Evolutionary conservation across 768 basidiomycete species (phyloP).

Genomic region (Tephrocybe sp.): DNA sequence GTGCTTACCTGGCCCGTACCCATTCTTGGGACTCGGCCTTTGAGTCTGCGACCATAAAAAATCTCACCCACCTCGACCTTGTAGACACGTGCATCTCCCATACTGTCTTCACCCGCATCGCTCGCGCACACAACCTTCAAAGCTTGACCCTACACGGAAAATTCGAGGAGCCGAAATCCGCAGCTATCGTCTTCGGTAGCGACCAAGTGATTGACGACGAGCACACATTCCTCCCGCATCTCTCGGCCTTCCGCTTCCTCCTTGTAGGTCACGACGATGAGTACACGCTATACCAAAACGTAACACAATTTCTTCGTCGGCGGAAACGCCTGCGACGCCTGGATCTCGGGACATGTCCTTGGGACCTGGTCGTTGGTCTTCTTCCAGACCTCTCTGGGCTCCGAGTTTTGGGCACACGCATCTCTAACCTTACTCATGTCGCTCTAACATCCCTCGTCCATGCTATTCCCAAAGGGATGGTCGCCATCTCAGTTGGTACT

Average conservation of each 20-base stretch:
- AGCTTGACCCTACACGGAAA: constrained; percentile 66
- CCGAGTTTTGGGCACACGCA: constrained; percentile 56
- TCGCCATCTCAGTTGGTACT: constrained; percentile 51
- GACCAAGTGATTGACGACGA: constrained; percentile 57
- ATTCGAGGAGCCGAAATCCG: constrained; percentile 56
- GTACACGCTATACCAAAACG: constrained; percentile 44
- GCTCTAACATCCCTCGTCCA: constrained; percentile 36
- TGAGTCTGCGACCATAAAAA: constrained; percentile 58
- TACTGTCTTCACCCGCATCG: constrained; percentile 59
- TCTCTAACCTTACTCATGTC: constrained; percentile 42
- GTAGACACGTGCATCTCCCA: constrained; percentile 69
- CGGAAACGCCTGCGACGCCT: constrained; percentile 49
- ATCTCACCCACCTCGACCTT: constrained; percentile 67
- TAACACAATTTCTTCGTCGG: constrained; percentile 50
- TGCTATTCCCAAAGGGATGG: constrained; percentile 43
- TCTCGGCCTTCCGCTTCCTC: constrained; percentile 61
- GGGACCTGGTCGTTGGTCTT: constrained; percentile 52
- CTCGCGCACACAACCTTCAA: constrained; percentile 58
- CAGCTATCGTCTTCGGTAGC: constrained; percentile 56
- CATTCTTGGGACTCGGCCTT: constrained; percentile 71
- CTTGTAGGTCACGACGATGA: constrained; percentile 65
- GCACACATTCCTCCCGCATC: constrained; percentile 61
- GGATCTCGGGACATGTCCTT: constrained; percentile 65
- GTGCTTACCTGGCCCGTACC: constrained; percentile 62
- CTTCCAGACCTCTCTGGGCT: constrained; percentile 50